Percentiles rank a stretch among this genome's conserved stretches.
phyloP scores from a whole-genome alignment of 257 asterid species.

The Lavandula angustifolia region DNA sequence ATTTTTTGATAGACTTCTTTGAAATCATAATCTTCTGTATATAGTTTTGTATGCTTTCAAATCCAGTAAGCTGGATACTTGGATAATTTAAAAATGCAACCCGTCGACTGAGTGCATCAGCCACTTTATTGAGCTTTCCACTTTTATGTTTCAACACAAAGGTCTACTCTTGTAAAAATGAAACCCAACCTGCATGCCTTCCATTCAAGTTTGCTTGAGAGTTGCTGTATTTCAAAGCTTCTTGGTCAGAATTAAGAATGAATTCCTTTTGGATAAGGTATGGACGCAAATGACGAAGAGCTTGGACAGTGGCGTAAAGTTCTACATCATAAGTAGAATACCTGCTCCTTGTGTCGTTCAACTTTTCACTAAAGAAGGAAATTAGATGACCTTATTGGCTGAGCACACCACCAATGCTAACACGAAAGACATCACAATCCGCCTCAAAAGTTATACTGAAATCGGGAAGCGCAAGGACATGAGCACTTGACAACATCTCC shows the following conservation, averaged over 20 bases:
- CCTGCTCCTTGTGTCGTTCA: no score
- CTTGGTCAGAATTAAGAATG: conserved; percentile 6
- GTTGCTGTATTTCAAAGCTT: conserved; percentile 9
- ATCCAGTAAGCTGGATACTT: not conserved
- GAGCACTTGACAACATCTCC: no score
- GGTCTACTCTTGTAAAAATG: not conserved
- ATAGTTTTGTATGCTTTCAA: not conserved
- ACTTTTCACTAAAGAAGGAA: not conserved
- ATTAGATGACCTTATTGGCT: not conserved
- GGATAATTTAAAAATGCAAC: not conserved
- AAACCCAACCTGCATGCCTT: not conserved
- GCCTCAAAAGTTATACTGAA: no score
- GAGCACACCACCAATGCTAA: no score
- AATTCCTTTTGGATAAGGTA: not conserved
- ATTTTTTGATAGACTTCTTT: not conserved
- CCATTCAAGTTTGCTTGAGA: not conserved
- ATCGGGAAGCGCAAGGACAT: no score
- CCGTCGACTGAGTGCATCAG: not conserved
- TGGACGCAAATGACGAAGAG: no score
- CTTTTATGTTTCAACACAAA: not conserved
- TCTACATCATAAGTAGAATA: no score
- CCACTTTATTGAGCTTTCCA: conserved; percentile 9
- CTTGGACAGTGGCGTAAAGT: no score
- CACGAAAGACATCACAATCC: no score
- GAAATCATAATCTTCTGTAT: not conserved